phyloP scores from a whole-genome alignment of 2,329 filamentous ascomycete genomes.

The Rugonectria rugulosa region DNA sequence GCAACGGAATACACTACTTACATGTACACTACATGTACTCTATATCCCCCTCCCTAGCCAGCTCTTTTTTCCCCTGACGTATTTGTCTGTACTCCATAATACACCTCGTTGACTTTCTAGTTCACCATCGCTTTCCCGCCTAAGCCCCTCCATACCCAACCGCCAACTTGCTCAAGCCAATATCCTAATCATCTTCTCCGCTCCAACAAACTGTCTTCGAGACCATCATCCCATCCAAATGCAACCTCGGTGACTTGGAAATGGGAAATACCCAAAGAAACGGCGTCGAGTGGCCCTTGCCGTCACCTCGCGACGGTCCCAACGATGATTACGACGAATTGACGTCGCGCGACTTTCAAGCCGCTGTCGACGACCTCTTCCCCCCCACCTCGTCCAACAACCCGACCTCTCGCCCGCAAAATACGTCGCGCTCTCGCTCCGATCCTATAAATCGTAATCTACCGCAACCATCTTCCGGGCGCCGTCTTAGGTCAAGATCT shows the following conservation, averaged over 20 bases:
- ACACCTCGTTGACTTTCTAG: too few relatives aligned
- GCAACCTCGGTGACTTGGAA: constrained; percentile 32
- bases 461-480: constrained; percentile 23
- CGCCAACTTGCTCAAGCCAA: background rate
- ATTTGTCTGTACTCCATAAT: too few relatives aligned
- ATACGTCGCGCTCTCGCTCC: constrained; percentile 24
- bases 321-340: constrained; percentile 21
- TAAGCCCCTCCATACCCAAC: background rate
- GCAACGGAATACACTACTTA: too few relatives aligned
- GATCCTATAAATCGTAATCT: constrained; percentile 26
- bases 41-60: background rate
- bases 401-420: constrained; percentile 32
- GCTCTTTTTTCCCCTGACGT: background rate
- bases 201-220: background rate
- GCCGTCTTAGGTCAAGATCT: constrained; percentile 27
- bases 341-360: constrained; percentile 31
- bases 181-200: background rate
- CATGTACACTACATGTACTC: background rate
- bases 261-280: constrained; percentile 41
- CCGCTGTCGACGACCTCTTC: constrained; percentile 34
- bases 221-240: constrained; percentile 31
- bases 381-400: constrained; percentile 27
- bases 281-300: constrained; percentile 30
- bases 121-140: background rate
- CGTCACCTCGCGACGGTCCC: constrained; percentile 19